Conservation (phyloP, 345 rosid species). For the Cardiospermum halicacabum region DNA sequence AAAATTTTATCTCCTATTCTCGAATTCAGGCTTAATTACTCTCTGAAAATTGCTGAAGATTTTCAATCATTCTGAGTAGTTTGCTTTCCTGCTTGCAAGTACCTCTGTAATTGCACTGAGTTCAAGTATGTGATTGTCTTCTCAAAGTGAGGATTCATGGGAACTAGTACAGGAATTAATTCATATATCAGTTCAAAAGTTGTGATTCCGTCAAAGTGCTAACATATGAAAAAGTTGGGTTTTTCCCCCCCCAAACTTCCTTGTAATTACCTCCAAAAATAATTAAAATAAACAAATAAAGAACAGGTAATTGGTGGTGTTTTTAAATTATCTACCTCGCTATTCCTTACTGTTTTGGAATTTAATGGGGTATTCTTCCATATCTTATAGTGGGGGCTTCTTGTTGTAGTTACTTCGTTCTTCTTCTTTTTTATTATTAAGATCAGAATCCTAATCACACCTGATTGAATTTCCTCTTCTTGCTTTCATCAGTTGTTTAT, state of each 20-base stretch:
- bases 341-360: neutral
- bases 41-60: neutral
- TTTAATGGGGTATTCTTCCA: neutral
- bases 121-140: neutral
- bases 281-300: too few species aligned
- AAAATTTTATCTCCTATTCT: constrained; percentile 1
- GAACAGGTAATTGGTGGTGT: neutral
- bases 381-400: neutral
- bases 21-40: neutral
- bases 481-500: too few species aligned
- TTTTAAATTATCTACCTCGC: neutral
- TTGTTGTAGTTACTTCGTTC: neutral
- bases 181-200: too few species aligned
- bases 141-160: constrained; percentile 3
- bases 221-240: neutral
- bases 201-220: neutral
- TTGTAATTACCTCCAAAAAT: too few species aligned
- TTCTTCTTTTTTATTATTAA: neutral
- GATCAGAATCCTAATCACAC: constrained; percentile 1
- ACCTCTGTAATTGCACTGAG: neutral
- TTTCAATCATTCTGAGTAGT: neutral
- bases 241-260: too few species aligned
- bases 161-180: neutral
- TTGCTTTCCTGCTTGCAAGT: constrained; percentile 1
- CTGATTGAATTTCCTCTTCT: neutral